These are phyloP conservation scores for Cladophialophora immunda DNA, from an alignment of 2,329 filamentous ascomycete genomes.

Conservation along the genomic window DNA sequence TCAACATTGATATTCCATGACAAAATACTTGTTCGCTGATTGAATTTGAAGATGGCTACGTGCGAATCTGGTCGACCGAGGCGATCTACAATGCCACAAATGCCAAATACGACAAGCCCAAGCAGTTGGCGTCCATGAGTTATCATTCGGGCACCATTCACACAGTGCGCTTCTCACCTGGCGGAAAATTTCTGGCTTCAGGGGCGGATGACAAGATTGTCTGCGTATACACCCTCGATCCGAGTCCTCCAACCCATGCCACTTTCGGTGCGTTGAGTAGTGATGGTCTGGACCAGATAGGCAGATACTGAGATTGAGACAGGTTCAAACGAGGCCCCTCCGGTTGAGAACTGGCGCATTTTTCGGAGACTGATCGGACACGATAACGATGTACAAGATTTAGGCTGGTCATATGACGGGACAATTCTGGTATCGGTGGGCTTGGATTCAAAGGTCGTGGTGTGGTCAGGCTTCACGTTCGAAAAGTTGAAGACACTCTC, in stretches of 20 bases:
- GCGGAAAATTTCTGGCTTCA: conserved; percentile 92
- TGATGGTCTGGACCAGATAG: conserved; percentile 12
- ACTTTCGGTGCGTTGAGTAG: conserved; percentile 73
- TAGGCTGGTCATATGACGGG: conserved; percentile 96
- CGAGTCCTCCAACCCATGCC: conserved; percentile 77
- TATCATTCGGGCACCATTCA: conserved; percentile 98
- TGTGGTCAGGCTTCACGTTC: conserved; percentile 98
- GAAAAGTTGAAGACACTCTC: conserved; percentile 95
- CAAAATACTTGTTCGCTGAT: not conserved
- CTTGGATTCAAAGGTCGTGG: conserved; percentile 95
- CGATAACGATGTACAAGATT: conserved; percentile 97
- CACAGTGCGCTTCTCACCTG: conserved; percentile 94
- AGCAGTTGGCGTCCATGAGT: conserved; percentile 97
- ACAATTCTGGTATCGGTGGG: conserved; percentile 96
- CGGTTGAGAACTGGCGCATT: conserved; percentile 98
- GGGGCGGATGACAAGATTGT: conserved; percentile 99
- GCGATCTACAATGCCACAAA: conserved; percentile 84
- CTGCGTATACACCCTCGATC: conserved; percentile 92
- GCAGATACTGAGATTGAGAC: conserved; percentile 33
- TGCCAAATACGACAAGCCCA: conserved; percentile 76
- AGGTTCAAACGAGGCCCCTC: conserved; percentile 87
- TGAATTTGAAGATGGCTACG: conserved; percentile 78
- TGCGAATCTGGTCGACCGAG: conserved; percentile 97
- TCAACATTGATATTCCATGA: not conserved
- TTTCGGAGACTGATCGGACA: conserved; percentile 92